Base-by-base conservation (phyloP, 805 yeast species). In the Brettanomyces custersianus region DNA sequence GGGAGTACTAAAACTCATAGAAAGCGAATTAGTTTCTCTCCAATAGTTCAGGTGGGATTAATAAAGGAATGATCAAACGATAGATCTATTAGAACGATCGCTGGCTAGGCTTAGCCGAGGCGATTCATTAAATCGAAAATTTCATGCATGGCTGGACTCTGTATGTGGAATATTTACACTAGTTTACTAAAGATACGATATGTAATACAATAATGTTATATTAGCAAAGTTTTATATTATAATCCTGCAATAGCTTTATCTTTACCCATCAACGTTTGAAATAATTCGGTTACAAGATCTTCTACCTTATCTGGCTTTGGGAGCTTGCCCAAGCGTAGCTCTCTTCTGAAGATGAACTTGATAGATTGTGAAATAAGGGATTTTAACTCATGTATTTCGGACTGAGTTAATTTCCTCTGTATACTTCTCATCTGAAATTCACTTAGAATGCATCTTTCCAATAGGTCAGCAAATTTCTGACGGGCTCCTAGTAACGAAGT, bases 351-450 rank as follows among this genome's bases (percentile, higher is more conserved):
- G 7, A 66, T 53, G 38, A 65, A 66, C 37, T 60, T 61, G 4
- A 66, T 53, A 0, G 68, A 56, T 34, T 54, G 51, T 38, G 49
- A 57, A 0, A 66, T 53, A 40, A 59, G 52, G 33, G 55, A 48
- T 43, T 57, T 59, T n/a, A 66, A 42, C n/a, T 47, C 59, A 44
- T 40, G 58, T 51, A 45, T 57, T 40, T 39, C 62, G 43, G 28
- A 51, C 20, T 38, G 51, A 42, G 38, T 48, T 34, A 45, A 33
- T n/a, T 31, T 39, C 7, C 42, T 44, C 47, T 29, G 57, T 41
- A 63, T 42, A 11, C 57, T 57, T 31, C 65, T 40, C 20, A 62
- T 38, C 26, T 64, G 49, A 29, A 65, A 46, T 28, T 66, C 68
- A 32, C 61, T 51, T 11, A 54, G 43, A 12, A 64, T 54, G 38